Evolutionary conservation across 768 basidiomycete genomes (phyloP).

Genomic region (Rhodotorula diobovata): DNA sequence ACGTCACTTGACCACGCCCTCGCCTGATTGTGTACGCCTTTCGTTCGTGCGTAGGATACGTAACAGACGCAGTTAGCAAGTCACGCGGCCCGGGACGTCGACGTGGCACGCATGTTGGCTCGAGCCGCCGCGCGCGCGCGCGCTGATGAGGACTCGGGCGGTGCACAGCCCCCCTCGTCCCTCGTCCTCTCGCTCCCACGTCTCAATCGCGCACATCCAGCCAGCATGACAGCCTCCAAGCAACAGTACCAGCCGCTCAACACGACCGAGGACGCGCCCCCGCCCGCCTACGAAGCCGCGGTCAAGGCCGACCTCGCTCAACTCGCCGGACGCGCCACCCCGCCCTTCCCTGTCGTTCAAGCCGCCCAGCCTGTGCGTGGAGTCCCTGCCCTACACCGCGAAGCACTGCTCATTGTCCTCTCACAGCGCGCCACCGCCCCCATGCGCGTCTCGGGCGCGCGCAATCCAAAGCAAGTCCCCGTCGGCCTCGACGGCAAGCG

Average conservation of each 20-base stretch:
- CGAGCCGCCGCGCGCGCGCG: too few relatives aligned
- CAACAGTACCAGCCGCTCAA: slow-evolving; percentile 7
- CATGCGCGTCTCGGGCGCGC: slow-evolving; percentile 17
- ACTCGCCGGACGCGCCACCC: not conserved
- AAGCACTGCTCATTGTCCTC: not conserved
- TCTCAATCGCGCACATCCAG: not conserved
- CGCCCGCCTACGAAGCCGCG: slow-evolving; percentile 12
- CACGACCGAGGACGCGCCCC: not conserved
- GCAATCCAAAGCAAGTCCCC: slow-evolving; percentile 23
- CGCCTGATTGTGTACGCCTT: too few relatives aligned
- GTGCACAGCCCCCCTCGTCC: not conserved
- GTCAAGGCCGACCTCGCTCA: not conserved
- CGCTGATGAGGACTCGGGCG: too few relatives aligned
- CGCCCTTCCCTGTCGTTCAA: too few relatives aligned
- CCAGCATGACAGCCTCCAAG: slow-evolving; percentile 14
- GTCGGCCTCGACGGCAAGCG: slow-evolving; percentile 35
- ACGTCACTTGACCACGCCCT: not conserved
- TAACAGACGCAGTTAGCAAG: too few relatives aligned
- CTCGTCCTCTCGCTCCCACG: not conserved
- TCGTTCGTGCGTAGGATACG: too few relatives aligned
- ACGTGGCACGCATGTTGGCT: too few relatives aligned
- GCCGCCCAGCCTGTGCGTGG: slow-evolving; percentile 23
- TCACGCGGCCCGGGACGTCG: too few relatives aligned
- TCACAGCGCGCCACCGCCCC: slow-evolving; percentile 1
- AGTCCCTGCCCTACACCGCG: accelerated